Conservation (phyloP, 176 grass and related monocot species). For the Carex kokanica region DNA sequence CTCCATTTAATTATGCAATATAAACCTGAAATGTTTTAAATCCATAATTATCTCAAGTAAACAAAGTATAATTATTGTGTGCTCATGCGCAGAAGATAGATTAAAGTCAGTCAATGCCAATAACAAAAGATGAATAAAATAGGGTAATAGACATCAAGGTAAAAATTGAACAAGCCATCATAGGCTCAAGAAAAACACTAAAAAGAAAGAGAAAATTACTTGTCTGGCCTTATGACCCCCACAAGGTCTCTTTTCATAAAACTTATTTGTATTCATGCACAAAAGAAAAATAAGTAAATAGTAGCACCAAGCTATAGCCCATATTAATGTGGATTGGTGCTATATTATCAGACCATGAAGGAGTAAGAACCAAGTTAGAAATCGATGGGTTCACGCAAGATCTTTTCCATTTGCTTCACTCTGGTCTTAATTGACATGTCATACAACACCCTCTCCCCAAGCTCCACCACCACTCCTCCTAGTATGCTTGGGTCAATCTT, state of each 20-base stretch:
- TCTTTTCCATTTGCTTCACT: constrained; percentile 87
- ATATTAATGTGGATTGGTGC: constrained; percentile 14
- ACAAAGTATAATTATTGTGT: background rate
- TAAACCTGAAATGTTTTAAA: background rate
- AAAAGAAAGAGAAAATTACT: constrained; percentile 20
- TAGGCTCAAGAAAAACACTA: background rate
- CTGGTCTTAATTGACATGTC: constrained; percentile 94
- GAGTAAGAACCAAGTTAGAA: constrained; percentile 36
- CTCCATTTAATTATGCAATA: background rate
- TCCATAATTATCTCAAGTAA: background rate
- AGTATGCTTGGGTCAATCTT: constrained; percentile 87
- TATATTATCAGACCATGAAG: constrained; percentile 13
- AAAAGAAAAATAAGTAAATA: constrained; percentile 35
- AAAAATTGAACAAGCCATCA: constrained; percentile 8
- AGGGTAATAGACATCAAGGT: background rate
- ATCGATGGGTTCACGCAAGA: constrained; percentile 80
- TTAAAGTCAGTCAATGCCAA: background rate
- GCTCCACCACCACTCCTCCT: constrained; percentile 87
- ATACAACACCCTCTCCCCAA: constrained; percentile 57
- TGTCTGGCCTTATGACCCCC: constrained; percentile 31
- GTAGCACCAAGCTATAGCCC: constrained; percentile 16
- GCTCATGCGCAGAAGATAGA: background rate
- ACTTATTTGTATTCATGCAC: constrained; percentile 49
- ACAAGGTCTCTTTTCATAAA: constrained; percentile 32
- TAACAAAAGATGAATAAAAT: background rate